These are phyloP conservation scores for Suillus fuscotomentosus DNA, from an alignment of 768 basidiomycete genomes.

Conservation along the genomic window DNA sequence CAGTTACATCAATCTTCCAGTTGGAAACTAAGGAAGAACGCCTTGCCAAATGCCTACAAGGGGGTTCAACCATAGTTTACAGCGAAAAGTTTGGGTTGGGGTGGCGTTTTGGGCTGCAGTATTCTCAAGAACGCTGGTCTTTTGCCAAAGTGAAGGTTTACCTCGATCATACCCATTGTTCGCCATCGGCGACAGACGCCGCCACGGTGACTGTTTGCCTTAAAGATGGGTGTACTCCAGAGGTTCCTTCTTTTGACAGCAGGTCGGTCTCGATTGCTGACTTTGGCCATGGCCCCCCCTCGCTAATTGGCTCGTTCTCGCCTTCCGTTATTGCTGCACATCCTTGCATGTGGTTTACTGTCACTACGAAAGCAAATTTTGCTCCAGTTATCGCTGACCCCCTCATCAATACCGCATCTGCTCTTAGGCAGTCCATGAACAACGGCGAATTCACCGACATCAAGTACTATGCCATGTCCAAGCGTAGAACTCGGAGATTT, in stretches of 20 bases:
- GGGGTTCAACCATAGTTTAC: constrained; percentile 16
- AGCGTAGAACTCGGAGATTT: constrained; percentile 8
- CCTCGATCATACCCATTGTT: constrained; percentile 10
- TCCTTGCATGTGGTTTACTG: constrained; percentile 8
- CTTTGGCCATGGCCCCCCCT: constrained; percentile 25
- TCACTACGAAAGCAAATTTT: constrained; percentile 16
- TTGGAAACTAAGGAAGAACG: constrained; percentile 20
- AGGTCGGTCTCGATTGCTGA: constrained; percentile 18
- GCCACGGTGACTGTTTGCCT: constrained; percentile 16
- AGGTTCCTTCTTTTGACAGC: constrained; percentile 9
- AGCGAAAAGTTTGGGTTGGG: constrained; percentile 26
- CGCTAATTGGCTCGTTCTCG: constrained; percentile 24
- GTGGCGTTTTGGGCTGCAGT: constrained; percentile 26
- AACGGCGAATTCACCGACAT: constrained; percentile 27
- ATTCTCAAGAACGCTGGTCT: neutral
- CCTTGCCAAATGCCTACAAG: constrained; percentile 14
- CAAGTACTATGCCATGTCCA: constrained; percentile 28
- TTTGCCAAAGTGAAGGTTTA: neutral
- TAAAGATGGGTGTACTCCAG: constrained; percentile 3
- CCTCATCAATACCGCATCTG: constrained; percentile 16
- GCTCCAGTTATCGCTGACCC: constrained; percentile 13
- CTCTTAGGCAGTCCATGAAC: constrained; percentile 22
- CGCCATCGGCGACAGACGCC: constrained; percentile 16
- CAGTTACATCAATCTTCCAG: constrained; percentile 22
- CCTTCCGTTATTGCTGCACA: constrained; percentile 4